Evolutionary conservation across 2,329 filamentous ascomycete species (phyloP).

Genomic region (Xylariaceae sp.): DNA sequence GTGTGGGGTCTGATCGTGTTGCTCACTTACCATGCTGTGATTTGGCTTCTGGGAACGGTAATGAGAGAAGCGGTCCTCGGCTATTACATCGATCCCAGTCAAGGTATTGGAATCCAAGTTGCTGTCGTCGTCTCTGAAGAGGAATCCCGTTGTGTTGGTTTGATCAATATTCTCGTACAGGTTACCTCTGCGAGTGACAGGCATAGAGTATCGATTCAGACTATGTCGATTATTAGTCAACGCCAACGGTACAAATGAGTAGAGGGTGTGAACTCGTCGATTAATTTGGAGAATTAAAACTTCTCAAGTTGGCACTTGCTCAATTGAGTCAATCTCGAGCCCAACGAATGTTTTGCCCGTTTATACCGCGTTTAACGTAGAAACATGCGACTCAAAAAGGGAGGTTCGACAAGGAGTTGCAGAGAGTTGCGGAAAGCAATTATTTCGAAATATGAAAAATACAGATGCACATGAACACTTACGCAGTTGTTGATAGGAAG

Average conservation of each 20-base stretch:
- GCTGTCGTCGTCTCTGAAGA: slow-evolving; percentile 74
- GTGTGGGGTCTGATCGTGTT: not conserved
- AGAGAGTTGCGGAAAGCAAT: not conserved
- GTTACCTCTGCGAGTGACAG: slow-evolving; percentile 67
- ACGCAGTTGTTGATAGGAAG: slow-evolving; percentile 72
- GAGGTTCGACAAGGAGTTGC: not conserved
- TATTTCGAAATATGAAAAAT: not conserved
- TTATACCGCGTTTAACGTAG: not conserved
- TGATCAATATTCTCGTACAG: slow-evolving; percentile 69
- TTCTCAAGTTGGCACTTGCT: not conserved
- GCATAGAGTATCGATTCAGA: slow-evolving; percentile 89
- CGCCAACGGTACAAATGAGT: not conserved
- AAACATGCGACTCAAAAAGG: not conserved
- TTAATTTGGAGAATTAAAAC: too few species aligned
- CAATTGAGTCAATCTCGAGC: not conserved
- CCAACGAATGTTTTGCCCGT: not conserved
- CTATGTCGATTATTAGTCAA: slow-evolving; percentile 39
- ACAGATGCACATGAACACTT: slow-evolving; percentile 44
- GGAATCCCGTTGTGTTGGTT: slow-evolving; percentile 77
- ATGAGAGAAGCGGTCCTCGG: slow-evolving; percentile 83
- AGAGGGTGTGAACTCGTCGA: not conserved
- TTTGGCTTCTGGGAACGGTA: slow-evolving; percentile 60
- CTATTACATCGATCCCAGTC: slow-evolving; percentile 60
- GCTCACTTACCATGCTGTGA: slow-evolving; percentile 41
- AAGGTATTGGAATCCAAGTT: slow-evolving; percentile 61